Conservation (phyloP, 495 filamentous ascomycete species). For the Parachaetomium inaequale region DNA sequence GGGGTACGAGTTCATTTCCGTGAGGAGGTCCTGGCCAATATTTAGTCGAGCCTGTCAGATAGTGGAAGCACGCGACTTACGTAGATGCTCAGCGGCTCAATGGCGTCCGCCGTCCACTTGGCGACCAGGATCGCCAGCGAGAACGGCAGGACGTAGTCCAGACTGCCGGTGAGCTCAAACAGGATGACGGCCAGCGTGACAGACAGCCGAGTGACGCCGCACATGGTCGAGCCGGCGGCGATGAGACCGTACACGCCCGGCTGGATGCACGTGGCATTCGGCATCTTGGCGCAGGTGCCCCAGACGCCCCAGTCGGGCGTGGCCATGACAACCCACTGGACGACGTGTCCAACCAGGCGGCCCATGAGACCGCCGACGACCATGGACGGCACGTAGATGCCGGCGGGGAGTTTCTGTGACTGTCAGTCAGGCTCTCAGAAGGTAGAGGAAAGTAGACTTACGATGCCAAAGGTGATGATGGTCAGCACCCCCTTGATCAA, state of each 20-base stretch:
- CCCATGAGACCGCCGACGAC: conserved; percentile 94
- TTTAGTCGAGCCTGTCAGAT: neutral
- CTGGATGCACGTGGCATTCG: conserved; percentile 79
- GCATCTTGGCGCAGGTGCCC: conserved; percentile 63
- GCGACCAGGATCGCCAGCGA: conserved; percentile 86
- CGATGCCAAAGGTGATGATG: conserved; percentile 81
- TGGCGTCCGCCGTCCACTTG: conserved; percentile 96
- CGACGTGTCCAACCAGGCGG: conserved; percentile 77
- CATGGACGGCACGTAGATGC: conserved; percentile 98
- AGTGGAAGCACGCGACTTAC: neutral
- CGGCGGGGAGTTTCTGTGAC: conserved; percentile 75
- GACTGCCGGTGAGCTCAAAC: conserved; percentile 90
- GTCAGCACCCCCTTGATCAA: conserved; percentile 87
- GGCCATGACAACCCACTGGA: conserved; percentile 75
- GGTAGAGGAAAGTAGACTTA: conserved; percentile 22
- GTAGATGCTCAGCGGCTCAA: conserved; percentile 94
- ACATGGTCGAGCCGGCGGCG: conserved; percentile 96
- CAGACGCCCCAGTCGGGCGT: conserved; percentile 71
- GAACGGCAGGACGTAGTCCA: conserved; percentile 94
- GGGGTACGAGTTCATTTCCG: conserved; percentile 95
- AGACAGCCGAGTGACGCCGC: conserved; percentile 89
- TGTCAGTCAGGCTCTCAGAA: neutral
- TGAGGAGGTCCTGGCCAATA: conserved; percentile 62
- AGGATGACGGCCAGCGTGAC: conserved; percentile 94
- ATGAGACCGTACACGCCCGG: conserved; percentile 95